Percentiles rank a stretch among this genome's conserved stretches.
Conservation (phyloP, 495 filamentous ascomycete genomes). For the Penicillium macrosclerotiorum region DNA sequence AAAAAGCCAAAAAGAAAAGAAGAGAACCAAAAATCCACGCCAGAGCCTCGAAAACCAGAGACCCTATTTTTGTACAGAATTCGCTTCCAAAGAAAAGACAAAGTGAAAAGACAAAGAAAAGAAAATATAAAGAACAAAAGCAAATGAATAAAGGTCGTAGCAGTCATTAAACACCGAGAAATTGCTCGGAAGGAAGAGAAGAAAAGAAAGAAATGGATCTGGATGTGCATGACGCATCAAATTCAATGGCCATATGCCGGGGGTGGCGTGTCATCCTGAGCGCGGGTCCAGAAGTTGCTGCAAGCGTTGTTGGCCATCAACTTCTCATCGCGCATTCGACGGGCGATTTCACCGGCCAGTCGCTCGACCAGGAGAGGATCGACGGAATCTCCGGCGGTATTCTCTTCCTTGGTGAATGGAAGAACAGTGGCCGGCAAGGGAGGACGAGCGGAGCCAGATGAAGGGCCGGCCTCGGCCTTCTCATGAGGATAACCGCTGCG, state of each 20-base stretch:
- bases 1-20: slow-evolving; percentile 14
- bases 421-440: slow-evolving; percentile 38
- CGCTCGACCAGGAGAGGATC: slow-evolving; percentile 88
- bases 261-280: slow-evolving; percentile 42
- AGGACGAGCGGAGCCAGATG: slow-evolving; percentile 21
- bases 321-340: slow-evolving; percentile 76
- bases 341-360: slow-evolving; percentile 86
- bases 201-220: slow-evolving; percentile 7
- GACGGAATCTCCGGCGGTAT: slow-evolving; percentile 54
- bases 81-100: slow-evolving; percentile 23
- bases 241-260: slow-evolving; percentile 47
- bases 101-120: too few relatives aligned
- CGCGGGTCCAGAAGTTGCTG: slow-evolving; percentile 40
- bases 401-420: slow-evolving; percentile 33
- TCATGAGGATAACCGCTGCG: slow-evolving; percentile 17
- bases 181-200: slow-evolving; percentile 23
- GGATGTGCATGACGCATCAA: background rate
- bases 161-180: slow-evolving; percentile 32
- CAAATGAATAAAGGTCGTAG: slow-evolving; percentile 31
- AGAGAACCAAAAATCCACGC: slow-evolving; percentile 19
- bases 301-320: slow-evolving; percentile 31
- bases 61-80: slow-evolving; percentile 26
- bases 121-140: slow-evolving; percentile 8
- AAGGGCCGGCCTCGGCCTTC: slow-evolving; percentile 34
- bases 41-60: slow-evolving; percentile 13